phyloP scores from a whole-genome alignment of 2,329 filamentous ascomycete species.

The Nemania sp. region DNA sequence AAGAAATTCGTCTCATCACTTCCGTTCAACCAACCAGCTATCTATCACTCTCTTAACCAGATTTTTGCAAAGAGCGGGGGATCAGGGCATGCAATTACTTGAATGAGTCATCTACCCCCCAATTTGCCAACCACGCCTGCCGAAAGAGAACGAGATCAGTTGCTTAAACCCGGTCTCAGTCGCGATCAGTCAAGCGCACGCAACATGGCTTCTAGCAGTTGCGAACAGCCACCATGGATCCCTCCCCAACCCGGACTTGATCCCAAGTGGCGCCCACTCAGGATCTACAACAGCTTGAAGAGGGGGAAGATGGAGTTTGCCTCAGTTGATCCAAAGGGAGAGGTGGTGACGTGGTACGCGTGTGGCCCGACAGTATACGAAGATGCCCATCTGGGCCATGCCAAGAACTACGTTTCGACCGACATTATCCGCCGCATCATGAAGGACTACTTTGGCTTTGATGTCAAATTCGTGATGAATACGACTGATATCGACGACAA shows the following conservation, averaged over 20 bases:
- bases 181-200: background rate
- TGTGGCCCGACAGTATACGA: conserved; percentile 88
- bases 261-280: conserved; percentile 36
- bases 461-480: conserved; percentile 88
- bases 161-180: conserved; percentile 2
- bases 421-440: conserved; percentile 86
- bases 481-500: conserved; percentile 86
- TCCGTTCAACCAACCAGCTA: no score
- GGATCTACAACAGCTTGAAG: conserved; percentile 80
- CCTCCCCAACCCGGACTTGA: conserved; percentile 8
- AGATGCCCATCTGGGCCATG: conserved; percentile 76
- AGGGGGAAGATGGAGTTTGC: conserved; percentile 74
- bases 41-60: no score
- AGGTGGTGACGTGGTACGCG: conserved; percentile 77
- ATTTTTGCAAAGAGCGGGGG: no score
- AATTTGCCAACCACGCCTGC: no score
- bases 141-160: no score
- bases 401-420: conserved; percentile 85
- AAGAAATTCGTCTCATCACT: no score
- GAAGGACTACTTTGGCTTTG: conserved; percentile 78
- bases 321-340: conserved; percentile 65
- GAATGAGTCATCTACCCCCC: no score
- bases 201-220: conserved; percentile 13
- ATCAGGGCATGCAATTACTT: no score
- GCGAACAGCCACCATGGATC: conserved; percentile 14